These are phyloP conservation scores for Cylindrotheca closterium DNA, from an alignment of 108 stramenopile species.

Conservation along the genomic window DNA sequence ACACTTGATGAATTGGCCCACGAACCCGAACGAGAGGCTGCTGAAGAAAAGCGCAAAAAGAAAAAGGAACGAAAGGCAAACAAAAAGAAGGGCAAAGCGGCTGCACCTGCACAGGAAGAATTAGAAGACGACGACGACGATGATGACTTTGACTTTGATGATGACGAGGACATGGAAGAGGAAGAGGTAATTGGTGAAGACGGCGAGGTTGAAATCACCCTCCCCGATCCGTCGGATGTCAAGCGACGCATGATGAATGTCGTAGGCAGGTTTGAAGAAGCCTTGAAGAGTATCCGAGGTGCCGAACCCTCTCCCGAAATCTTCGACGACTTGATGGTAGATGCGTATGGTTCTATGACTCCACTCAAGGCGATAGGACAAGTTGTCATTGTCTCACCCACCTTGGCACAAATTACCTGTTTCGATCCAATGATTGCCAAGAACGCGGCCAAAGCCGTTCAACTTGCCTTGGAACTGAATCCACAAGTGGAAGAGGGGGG, in stretches of 20 bases:
- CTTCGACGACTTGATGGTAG: slow-evolving; percentile 73
- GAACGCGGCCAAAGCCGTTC: slow-evolving; percentile 74
- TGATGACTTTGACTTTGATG: slow-evolving; percentile 23
- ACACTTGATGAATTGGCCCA: slow-evolving; percentile 71
- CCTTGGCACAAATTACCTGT: slow-evolving; percentile 74
- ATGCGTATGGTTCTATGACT: slow-evolving; percentile 71
- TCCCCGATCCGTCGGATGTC: slow-evolving; percentile 62
- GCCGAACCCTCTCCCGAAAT: slow-evolving; percentile 84
- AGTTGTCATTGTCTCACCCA: slow-evolving; percentile 81
- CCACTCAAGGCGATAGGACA: slow-evolving; percentile 77
- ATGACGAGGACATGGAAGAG: slow-evolving; percentile 36
- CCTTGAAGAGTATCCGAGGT: slow-evolving; percentile 74
- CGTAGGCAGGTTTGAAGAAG: slow-evolving; percentile 53
- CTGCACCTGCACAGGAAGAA: not conserved
- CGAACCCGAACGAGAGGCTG: slow-evolving; percentile 58
- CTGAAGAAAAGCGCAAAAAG: slow-evolving; percentile 63
- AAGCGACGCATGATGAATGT: slow-evolving; percentile 61
- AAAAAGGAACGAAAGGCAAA: slow-evolving; percentile 59
- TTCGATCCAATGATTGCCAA: slow-evolving; percentile 78
- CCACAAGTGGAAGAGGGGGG: slow-evolving; percentile 83
- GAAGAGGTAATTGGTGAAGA: slow-evolving; percentile 30
- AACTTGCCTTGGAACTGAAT: slow-evolving; percentile 70
- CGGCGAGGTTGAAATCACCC: slow-evolving; percentile 37
- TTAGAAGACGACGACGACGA: slow-evolving; percentile 21
- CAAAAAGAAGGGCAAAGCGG: slow-evolving; percentile 39